Evolutionary conservation across 768 basidiomycete genomes (phyloP), one percentile per base, ranked within the genome.

Genomic region (Scleroderma citrinum): DNA sequence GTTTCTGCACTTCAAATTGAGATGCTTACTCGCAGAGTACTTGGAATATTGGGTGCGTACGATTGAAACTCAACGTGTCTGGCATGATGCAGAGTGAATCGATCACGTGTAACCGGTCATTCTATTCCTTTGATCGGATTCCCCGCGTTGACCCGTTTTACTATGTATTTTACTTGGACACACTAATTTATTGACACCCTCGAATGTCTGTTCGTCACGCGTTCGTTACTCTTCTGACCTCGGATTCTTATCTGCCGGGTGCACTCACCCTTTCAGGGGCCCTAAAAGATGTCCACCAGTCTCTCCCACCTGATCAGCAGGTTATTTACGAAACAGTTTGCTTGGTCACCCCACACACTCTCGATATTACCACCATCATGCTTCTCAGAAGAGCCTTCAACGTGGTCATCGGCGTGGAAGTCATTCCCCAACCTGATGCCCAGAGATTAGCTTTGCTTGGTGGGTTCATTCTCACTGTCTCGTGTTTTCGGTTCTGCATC

Each of bases 161-260:
- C n/a, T n/a, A n/a, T n/a, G n/a, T n/a, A n/a, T n/a, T n/a, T n/a
- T n/a, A n/a, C n/a, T n/a, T n/a, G n/a, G n/a, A n/a, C n/a, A n/a
- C n/a, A n/a, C n/a, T n/a, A n/a, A n/a, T 13, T 32, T 32, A 13
- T 32, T 32, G 31, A 7, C 7, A 7, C 31, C 31, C 10, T 10
- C 21, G 16, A 40, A 87, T 86, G 85, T 74, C 81, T 68, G 49
- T 60, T 72, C 73, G 72, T 66, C 84, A 79, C 76, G 91, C 90
- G 59, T 90, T 96, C 67, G 91, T 87, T 57, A 91, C 95, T 36
- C 86, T 99, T 56, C 71, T 98, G 60, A 92, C 95, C 48, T 91
- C 92, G 29, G 87, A 94, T 64, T 74, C 77, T 23, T 99, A 99
- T 71, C 83, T 98, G 46, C 91, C 92, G 30, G 96, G 96, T 47